phyloP scores from a whole-genome alignment of 2,329 filamentous ascomycete species.

The Beauveria asiatica region DNA sequence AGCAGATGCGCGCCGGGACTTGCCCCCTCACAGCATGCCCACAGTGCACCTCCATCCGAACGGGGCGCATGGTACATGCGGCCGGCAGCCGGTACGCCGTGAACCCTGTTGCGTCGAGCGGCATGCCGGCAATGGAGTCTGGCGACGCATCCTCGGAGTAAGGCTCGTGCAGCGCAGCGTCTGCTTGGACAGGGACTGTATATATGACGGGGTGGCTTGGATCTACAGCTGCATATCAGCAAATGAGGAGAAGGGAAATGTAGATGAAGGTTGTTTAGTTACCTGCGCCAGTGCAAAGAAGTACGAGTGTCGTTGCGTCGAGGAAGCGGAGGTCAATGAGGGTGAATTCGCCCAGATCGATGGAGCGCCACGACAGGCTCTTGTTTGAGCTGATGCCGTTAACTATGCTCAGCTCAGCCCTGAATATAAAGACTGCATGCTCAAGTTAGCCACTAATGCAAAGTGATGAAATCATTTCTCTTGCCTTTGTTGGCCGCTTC shows the following conservation, averaged over 20 bases:
- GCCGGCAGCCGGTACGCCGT: conserved; percentile 20
- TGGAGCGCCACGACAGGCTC: conserved; percentile 28
- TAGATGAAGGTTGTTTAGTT: conserved; percentile 4
- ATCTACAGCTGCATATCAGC: conserved; percentile 6
- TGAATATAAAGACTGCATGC: conserved; percentile 49
- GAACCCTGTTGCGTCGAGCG: conserved; percentile 14
- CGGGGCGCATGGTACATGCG: conserved; percentile 25
- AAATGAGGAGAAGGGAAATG: neutral
- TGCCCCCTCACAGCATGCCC: conserved; percentile 35
- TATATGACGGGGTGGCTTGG: conserved; percentile 22
- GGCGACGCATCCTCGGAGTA: conserved; percentile 21
- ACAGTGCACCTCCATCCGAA: conserved; percentile 44
- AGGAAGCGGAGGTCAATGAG: conserved; percentile 61
- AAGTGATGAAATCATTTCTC: conserved; percentile 34
- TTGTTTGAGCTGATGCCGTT: conserved; percentile 49
- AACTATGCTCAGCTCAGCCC: conserved; percentile 39
- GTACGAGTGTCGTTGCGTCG: conserved; percentile 49
- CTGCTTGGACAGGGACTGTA: conserved; percentile 29
- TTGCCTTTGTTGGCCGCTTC: conserved; percentile 29
- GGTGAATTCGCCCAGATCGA: conserved; percentile 34
- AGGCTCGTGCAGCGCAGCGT: conserved; percentile 27
- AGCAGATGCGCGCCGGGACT: conserved; percentile 40
- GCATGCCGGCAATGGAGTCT: neutral
- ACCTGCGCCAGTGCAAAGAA: conserved; percentile 44
- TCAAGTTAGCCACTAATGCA: conserved; percentile 18